Conservation (phyloP, 163 green algal species). For the Chlamydomonas reinhardtii region DNA sequence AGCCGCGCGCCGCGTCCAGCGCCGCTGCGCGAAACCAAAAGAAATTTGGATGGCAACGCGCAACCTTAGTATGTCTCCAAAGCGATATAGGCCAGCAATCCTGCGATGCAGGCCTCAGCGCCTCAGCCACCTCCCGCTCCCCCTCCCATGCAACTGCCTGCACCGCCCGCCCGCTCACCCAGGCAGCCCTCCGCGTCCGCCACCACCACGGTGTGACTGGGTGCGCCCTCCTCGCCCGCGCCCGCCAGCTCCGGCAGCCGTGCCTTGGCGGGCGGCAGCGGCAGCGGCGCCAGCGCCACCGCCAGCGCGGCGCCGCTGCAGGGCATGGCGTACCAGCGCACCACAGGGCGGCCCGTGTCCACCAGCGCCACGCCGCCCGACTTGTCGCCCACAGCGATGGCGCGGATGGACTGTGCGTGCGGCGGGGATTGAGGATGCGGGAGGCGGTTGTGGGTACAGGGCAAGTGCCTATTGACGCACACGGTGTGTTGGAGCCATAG, state of each 20-base stretch:
- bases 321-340: slow-evolving; percentile 42
- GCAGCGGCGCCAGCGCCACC: slow-evolving; percentile 18
- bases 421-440: background rate
- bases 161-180: background rate
- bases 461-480: no score
- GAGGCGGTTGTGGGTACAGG: background rate
- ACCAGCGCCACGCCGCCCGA: slow-evolving; percentile 42
- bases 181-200: slow-evolving; percentile 29
- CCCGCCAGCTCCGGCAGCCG: slow-evolving; percentile 14
- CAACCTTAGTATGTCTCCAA: no score
- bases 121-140: no score
- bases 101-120: no score
- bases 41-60: no score
- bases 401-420: background rate
- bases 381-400: slow-evolving; percentile 31
- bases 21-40: slow-evolving; percentile 16
- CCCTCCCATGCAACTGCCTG: no score
- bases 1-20: slow-evolving; percentile 35
- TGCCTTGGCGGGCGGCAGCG: background rate
- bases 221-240: slow-evolving; percentile 26
- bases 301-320: slow-evolving; percentile 12
- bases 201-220: background rate
- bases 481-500: background rate
- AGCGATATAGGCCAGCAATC: no score
- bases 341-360: slow-evolving; percentile 28